Evolutionary conservation across 306 rosid species (phyloP).

Genomic region (Prinsepia uniflora): DNA sequence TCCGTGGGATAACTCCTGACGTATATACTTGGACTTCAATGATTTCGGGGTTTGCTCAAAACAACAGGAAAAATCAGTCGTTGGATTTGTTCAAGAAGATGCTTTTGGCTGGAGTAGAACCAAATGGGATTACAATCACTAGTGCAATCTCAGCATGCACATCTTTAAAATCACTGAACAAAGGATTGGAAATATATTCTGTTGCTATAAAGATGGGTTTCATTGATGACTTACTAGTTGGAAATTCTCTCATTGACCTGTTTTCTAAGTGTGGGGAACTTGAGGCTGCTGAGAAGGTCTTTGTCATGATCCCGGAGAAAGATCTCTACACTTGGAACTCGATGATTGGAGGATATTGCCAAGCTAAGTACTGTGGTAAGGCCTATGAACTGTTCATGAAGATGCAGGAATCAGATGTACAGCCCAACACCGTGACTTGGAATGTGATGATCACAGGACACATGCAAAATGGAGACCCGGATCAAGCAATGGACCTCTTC

Average conservation of each 20-base stretch:
- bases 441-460: constrained; percentile 85
- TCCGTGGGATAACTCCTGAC: constrained; percentile 62
- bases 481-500: constrained; percentile 74
- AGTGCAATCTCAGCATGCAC: constrained; percentile 74
- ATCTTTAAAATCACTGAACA: constrained; percentile 50
- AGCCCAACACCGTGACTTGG: constrained; percentile 77
- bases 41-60: constrained; percentile 85
- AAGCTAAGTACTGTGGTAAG: constrained; percentile 79
- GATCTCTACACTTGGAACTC: constrained; percentile 93
- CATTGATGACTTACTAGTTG: constrained; percentile 41
- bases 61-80: constrained; percentile 50
- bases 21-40: constrained; percentile 94
- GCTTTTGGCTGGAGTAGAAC: constrained; percentile 56
- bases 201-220: constrained; percentile 60
- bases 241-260: constrained; percentile 80
- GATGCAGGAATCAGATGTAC: constrained; percentile 73
- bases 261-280: constrained; percentile 77
- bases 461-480: constrained; percentile 75
- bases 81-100: constrained; percentile 63
- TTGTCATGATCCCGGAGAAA: constrained; percentile 54
- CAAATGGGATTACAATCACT: constrained; percentile 62
- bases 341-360: constrained; percentile 85
- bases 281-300: constrained; percentile 66
- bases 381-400: constrained; percentile 77
- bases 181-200: constrained; percentile 69